phyloP scores from a whole-genome alignment of 345 rosid genomes.

The Cardiospermum halicacabum region DNA sequence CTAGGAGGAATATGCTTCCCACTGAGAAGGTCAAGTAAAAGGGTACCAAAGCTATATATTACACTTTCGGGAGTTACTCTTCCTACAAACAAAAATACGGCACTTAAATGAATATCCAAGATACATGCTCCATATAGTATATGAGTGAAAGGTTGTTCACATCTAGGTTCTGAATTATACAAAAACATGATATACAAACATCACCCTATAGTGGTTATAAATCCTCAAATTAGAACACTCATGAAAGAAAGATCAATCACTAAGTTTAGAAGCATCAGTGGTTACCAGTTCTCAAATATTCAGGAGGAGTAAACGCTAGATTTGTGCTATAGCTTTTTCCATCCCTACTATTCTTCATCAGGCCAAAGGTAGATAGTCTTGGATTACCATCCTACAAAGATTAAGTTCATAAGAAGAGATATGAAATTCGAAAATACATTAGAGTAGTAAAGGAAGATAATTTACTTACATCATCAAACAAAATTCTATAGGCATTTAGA shows the following conservation, averaged over 20 bases:
- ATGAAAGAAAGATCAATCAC: neutral
- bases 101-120: neutral
- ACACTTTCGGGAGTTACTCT: slow-evolving; percentile 94
- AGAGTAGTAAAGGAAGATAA: neutral
- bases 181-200: neutral
- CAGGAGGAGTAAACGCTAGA: slow-evolving; percentile 94
- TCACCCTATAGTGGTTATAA: slow-evolving; percentile 7
- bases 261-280: neutral
- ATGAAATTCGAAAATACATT: slow-evolving; percentile 2
- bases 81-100: slow-evolving; percentile 35
- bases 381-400: slow-evolving; percentile 77
- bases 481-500: slow-evolving; percentile 84
- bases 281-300: slow-evolving; percentile 88
- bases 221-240: neutral
- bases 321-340: slow-evolving; percentile 96
- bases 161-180: neutral
- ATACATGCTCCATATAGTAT: neutral
- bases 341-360: slow-evolving; percentile 95
- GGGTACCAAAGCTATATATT: slow-evolving; percentile 93
- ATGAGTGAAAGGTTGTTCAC: neutral
- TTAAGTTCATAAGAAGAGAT: slow-evolving; percentile 5
- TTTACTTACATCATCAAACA: slow-evolving; percentile 72
- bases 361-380: slow-evolving; percentile 85
- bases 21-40: slow-evolving; percentile 92
- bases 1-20: slow-evolving; percentile 97